Conservation (phyloP, 108 stramenopile species). For the Nitzschia sp. region DNA sequence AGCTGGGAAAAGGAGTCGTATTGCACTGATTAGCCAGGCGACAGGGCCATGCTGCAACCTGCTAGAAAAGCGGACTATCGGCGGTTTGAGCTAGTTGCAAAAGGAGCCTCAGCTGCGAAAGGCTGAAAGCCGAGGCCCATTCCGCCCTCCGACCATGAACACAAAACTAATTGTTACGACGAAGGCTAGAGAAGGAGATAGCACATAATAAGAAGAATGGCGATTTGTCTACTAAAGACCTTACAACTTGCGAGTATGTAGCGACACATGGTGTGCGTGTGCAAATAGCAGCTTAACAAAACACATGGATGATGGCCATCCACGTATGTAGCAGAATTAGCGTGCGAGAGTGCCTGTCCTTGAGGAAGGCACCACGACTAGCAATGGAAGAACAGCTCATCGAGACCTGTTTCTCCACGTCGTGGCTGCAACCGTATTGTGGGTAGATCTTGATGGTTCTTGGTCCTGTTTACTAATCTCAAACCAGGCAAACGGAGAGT, state of each 20-base stretch:
- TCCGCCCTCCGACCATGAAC: neutral
- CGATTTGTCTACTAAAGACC: neutral
- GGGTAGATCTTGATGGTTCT: neutral
- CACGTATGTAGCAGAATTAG: neutral
- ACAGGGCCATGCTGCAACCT: too few relatives aligned
- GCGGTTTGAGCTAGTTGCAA: too few relatives aligned
- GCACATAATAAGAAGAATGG: neutral
- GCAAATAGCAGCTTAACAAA: neutral
- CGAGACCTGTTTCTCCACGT: neutral
- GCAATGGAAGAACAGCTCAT: neutral
- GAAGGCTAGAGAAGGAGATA: too few relatives aligned
- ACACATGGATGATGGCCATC: neutral
- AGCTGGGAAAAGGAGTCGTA: too few relatives aligned
- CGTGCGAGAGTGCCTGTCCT: neutral
- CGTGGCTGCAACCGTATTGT: neutral
- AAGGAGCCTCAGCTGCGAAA: neutral
- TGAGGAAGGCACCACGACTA: neutral
- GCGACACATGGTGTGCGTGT: neutral
- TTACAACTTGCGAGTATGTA: neutral
- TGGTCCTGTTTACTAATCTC: neutral
- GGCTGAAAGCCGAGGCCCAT: neutral
- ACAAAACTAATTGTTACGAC: neutral
- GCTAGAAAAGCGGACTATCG: too few relatives aligned
- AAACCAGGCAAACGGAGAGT: neutral
- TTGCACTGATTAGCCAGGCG: too few relatives aligned